Evolutionary conservation across 768 basidiomycete genomes (phyloP).

Genomic region (Chalciporus sphaerocephalus): DNA sequence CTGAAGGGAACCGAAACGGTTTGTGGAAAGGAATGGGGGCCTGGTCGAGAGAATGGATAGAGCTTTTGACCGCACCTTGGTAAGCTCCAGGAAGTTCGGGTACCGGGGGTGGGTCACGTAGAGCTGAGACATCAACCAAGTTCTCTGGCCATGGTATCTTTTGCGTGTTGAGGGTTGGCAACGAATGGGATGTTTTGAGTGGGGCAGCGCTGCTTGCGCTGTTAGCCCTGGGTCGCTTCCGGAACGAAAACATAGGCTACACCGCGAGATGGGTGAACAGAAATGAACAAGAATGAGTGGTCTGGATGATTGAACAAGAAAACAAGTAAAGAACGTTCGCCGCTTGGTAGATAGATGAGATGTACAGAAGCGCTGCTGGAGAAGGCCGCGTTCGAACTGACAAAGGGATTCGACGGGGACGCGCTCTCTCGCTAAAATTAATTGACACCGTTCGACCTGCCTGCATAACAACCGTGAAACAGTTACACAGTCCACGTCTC

Average conservation of each 20-base stretch:
- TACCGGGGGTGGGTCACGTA: constrained; percentile 41
- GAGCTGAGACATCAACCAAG: constrained; percentile 67
- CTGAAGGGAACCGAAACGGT: constrained; percentile 60
- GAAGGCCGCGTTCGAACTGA: constrained; percentile 15
- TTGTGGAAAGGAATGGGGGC: constrained; percentile 75
- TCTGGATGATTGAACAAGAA: constrained; percentile 21
- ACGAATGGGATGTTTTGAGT: constrained; percentile 73
- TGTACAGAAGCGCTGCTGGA: constrained; percentile 16
- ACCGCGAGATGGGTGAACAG: constrained; percentile 16
- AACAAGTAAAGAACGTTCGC: constrained; percentile 25
- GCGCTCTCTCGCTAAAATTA: constrained; percentile 15
- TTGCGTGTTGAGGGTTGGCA: constrained; percentile 70
- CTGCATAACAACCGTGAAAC: constrained; percentile 24
- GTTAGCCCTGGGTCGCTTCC: constrained; percentile 55
- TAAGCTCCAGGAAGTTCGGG: constrained; percentile 32
- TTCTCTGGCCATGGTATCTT: constrained; percentile 84
- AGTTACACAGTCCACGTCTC: too few species aligned
- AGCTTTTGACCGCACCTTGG: constrained; percentile 70
- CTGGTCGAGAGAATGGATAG: constrained; percentile 50
- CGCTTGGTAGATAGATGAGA: constrained; percentile 10
- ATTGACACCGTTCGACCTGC: constrained; percentile 14
- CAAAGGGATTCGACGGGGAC: constrained; percentile 8
- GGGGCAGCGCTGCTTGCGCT: constrained; percentile 37
- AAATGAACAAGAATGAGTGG: constrained; percentile 22
- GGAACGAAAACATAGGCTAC: constrained; percentile 65